Percentiles rank a stretch among this genome's conserved stretches.
Evolutionary conservation across 345 rosid species (phyloP).

Genomic region (Ricinus communis): DNA sequence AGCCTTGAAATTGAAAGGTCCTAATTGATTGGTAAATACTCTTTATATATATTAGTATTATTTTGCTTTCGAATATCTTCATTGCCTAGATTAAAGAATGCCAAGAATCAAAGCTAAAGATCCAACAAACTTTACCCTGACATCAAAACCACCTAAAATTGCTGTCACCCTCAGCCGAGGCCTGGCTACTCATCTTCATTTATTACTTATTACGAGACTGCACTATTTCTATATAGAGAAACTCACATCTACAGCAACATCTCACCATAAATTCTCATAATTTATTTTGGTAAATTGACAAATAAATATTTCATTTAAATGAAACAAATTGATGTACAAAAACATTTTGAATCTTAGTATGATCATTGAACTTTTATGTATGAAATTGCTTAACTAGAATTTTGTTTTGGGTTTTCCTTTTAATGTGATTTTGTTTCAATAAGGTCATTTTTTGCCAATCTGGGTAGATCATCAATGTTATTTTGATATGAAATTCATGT

Average conservation of each 20-base stretch:
- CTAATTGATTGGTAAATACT: slow-evolving; percentile 3
- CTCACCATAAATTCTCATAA: slow-evolving; percentile 17
- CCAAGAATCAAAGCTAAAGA: slow-evolving; percentile 8
- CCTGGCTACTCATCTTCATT: background rate
- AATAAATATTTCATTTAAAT: background rate
- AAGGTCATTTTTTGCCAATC: background rate
- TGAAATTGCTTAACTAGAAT: no score
- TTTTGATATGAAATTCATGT: background rate
- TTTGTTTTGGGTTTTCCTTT: no score
- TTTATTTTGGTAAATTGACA: background rate
- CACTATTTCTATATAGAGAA: background rate
- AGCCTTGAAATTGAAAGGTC: no score
- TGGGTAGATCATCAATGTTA: no score
- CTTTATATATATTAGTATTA: background rate
- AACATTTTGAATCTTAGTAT: no score
- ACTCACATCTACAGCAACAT: slow-evolving; percentile 10
- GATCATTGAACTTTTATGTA: no score
- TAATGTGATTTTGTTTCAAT: no score
- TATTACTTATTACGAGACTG: background rate
- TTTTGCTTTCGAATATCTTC: background rate
- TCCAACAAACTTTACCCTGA: slow-evolving; percentile 8
- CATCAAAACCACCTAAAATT: background rate
- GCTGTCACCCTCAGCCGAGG: background rate
- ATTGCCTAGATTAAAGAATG: background rate
- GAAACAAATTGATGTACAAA: no score